Base-by-base conservation (phyloP, 495 filamentous ascomycete species). In the Xylaria grammica region DNA sequence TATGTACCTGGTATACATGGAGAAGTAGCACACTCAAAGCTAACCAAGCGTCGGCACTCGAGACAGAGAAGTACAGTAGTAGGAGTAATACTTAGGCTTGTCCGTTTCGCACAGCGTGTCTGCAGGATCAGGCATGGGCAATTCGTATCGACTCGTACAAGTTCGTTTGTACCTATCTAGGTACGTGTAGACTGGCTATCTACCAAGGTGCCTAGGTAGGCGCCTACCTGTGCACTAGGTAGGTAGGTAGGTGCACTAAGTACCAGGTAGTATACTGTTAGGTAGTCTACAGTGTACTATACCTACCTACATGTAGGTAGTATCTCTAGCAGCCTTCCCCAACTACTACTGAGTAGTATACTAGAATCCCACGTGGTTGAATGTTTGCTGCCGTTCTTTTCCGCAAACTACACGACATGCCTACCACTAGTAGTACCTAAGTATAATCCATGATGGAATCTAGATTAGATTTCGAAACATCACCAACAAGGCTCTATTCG, bases 61-160 rank as follows among this genome's bases (percentile, higher is more conserved):
- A 40, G 26, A 11, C 24, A 20, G 54, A 57, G 4, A 51, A 30
- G 22, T 42, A 36, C 34, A 36, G 34, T 36, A 36, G 34, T 36
- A 17, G 15, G 7, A 17, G n/a, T 15, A 19, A 3, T 48, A 48
- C n/a, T 48, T 5, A 15, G 38, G 9, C 29, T 15, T 62, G 36
- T 62, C 50, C 30, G 27, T 48, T 55, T 63, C 60, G 60, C 59
- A 52, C 60, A 63, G 51, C 60, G 60, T 62, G 50, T 42, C 42
- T 53, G 54, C 54, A 57, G 54, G 26, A 32, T 53, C 24, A 36
- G 17, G 24, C 26, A 20, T 9, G 40, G n/a, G 40, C 8, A 42
- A 42, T 42, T 17, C 19, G 30, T 54, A 38, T 54, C 51, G 34
- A 54, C 51, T 40, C 51, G 30, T 34, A 52, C 30, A 38, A 54